Percentiles rank a stretch among this genome's conserved stretches.
Evolutionary conservation across 1,139 yeast genomes (phyloP).

Genomic region (Yamadazyma friedrichii): DNA sequence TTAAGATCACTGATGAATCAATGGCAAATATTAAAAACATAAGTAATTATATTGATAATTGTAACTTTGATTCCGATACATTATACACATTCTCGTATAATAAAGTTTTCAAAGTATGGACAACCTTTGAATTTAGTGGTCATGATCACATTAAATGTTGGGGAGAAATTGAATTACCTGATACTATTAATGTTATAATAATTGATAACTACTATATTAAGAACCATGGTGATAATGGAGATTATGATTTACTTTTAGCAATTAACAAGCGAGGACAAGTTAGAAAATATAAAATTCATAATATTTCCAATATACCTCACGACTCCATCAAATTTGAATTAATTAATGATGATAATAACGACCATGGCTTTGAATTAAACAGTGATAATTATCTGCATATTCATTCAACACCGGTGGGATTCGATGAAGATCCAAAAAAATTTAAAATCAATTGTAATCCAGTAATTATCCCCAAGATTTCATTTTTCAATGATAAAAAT

Average conservation of each 20-base stretch:
- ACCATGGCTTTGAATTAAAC: slow-evolving; percentile 10
- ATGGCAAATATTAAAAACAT: slow-evolving; percentile 42
- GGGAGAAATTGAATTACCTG: slow-evolving; percentile 51
- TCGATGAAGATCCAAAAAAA: background rate
- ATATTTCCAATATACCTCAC: slow-evolving; percentile 52
- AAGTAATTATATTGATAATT: slow-evolving; percentile 31
- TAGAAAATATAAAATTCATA: slow-evolving; percentile 48
- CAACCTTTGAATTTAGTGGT: slow-evolving; percentile 61
- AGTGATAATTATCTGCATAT: slow-evolving; percentile 12
- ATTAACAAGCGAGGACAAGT: slow-evolving; percentile 45
- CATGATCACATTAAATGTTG: slow-evolving; percentile 60
- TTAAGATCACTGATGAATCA: slow-evolving; percentile 23
- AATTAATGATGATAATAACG: slow-evolving; percentile 10
- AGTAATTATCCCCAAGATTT: slow-evolving; percentile 22
- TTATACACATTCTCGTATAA: slow-evolving; percentile 64
- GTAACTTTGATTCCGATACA: slow-evolving; percentile 35
- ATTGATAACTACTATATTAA: slow-evolving; percentile 53
- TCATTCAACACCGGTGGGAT: background rate
- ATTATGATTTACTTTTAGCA: slow-evolving; percentile 55
- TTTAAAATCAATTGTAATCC: slow-evolving; percentile 23
- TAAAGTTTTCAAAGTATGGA: slow-evolving; percentile 64
- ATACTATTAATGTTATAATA: slow-evolving; percentile 31
- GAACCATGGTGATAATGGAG: slow-evolving; percentile 11
- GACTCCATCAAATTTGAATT: slow-evolving; percentile 23
- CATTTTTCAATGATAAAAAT: slow-evolving; percentile 15